phyloP scores from a whole-genome alignment of 1,139 yeast species.

The Geotrichum candidum region DNA sequence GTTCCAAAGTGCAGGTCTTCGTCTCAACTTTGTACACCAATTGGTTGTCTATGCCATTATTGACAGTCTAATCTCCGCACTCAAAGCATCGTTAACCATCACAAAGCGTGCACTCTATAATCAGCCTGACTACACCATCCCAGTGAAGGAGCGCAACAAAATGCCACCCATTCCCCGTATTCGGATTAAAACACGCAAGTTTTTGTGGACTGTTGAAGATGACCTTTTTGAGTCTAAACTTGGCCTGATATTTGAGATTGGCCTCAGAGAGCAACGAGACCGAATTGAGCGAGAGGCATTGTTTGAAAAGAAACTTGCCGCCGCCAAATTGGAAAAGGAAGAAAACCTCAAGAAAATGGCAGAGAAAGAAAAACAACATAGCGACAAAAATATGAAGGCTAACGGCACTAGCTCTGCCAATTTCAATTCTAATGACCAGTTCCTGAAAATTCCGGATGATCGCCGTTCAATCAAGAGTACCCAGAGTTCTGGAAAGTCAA shows the following conservation, averaged over 20 bases:
- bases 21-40: constrained; percentile 49
- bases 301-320: constrained; percentile 43
- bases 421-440: neutral
- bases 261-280: constrained; percentile 61
- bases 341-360: neutral
- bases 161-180: constrained; percentile 46
- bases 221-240: constrained; percentile 83
- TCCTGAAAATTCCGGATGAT: neutral
- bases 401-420: neutral
- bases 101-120: constrained; percentile 48
- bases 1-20: constrained; percentile 32
- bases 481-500: neutral
- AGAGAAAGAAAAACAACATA: neutral
- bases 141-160: constrained; percentile 32
- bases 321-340: constrained; percentile 21
- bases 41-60: constrained; percentile 59
- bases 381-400: neutral
- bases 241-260: constrained; percentile 69
- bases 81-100: constrained; percentile 45
- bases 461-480: neutral
- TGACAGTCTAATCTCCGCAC: constrained; percentile 57
- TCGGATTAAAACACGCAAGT: constrained; percentile 43
- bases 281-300: constrained; percentile 53
- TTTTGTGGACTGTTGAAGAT: constrained; percentile 57
- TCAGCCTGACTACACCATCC: constrained; percentile 36